Conservation (phyloP, 2,329 filamentous ascomycete species). For the Anthostomella pinea region DNA sequence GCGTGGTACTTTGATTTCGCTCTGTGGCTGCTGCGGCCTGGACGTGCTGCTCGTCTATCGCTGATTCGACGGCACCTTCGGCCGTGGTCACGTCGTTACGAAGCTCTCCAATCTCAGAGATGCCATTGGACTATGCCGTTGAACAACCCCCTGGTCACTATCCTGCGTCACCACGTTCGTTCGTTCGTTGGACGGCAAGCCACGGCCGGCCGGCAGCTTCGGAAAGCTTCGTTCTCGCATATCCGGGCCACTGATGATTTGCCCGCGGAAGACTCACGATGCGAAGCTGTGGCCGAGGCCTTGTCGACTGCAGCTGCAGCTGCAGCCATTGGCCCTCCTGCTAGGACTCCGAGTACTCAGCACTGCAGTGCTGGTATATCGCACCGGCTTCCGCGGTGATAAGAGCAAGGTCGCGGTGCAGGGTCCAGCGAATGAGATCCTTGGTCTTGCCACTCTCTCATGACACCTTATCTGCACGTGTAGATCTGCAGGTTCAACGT, state of each 20-base stretch:
- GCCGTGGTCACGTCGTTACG: too few relatives aligned
- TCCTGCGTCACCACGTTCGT: too few relatives aligned
- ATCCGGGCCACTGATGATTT: not conserved
- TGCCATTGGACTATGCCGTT: too few relatives aligned
- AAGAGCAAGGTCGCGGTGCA: conserved; percentile 5
- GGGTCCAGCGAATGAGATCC: conserved; percentile 11
- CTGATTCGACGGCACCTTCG: conserved; percentile 13
- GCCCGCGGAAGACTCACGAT: not conserved
- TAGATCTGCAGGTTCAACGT: conserved; percentile 23
- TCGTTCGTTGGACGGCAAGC: not conserved
- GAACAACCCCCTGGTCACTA: too few relatives aligned
- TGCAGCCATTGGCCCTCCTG: not conserved
- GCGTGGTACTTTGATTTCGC: conserved; percentile 16
- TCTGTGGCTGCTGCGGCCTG: conserved; percentile 18
- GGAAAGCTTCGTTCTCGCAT: not conserved
- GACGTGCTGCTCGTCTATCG: conserved; percentile 8
- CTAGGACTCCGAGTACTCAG: not conserved
- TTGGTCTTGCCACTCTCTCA: conserved; percentile 16
- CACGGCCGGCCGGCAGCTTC: not conserved
- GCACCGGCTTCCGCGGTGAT: not conserved
- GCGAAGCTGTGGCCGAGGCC: not conserved
- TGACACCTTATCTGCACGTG: conserved; percentile 25
- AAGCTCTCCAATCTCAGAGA: too few relatives aligned
- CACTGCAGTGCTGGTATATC: too few relatives aligned
- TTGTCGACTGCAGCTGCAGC: not conserved